Evolutionary conservation across 2,329 filamentous ascomycete species (phyloP).

Genomic region (Exophiala bonariae): DNA sequence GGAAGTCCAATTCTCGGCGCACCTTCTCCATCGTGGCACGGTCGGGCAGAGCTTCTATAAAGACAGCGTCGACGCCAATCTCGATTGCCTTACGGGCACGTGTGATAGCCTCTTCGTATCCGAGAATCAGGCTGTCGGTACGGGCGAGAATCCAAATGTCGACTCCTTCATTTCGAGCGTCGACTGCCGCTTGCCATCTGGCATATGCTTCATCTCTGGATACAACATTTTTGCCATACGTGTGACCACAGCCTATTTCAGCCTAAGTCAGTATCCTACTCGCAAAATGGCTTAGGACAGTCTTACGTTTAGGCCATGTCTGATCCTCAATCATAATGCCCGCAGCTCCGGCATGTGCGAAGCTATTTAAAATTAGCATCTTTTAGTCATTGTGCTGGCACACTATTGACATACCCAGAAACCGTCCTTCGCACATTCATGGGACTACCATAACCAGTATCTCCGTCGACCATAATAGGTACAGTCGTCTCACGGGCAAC

Average conservation of each 20-base stretch:
- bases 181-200: constrained; percentile 47
- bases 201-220: constrained; percentile 47
- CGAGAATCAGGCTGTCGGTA: constrained; percentile 44
- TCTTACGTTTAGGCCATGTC: constrained; percentile 50
- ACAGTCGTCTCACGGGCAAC: constrained; percentile 37
- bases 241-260: constrained; percentile 46
- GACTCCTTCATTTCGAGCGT: constrained; percentile 45
- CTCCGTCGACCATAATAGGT: constrained; percentile 48
- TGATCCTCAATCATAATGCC: constrained; percentile 50
- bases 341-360: constrained; percentile 41
- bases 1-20: constrained; percentile 39
- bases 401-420: not conserved
- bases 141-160: constrained; percentile 50
- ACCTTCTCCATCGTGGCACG: constrained; percentile 43
- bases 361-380: constrained; percentile 39
- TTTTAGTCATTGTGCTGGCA: not conserved
- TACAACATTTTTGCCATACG: constrained; percentile 49
- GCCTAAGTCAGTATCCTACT: not conserved
- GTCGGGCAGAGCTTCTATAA: constrained; percentile 47
- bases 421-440: constrained; percentile 51
- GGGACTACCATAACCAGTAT: constrained; percentile 50
- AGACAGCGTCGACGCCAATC: constrained; percentile 48
- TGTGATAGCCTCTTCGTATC: constrained; percentile 47
- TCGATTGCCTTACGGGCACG: constrained; percentile 43
- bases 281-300: not conserved